These are phyloP conservation scores for Talaromyces borbonicus DNA, from an alignment of 495 filamentous ascomycete species.

Conservation along the genomic window DNA sequence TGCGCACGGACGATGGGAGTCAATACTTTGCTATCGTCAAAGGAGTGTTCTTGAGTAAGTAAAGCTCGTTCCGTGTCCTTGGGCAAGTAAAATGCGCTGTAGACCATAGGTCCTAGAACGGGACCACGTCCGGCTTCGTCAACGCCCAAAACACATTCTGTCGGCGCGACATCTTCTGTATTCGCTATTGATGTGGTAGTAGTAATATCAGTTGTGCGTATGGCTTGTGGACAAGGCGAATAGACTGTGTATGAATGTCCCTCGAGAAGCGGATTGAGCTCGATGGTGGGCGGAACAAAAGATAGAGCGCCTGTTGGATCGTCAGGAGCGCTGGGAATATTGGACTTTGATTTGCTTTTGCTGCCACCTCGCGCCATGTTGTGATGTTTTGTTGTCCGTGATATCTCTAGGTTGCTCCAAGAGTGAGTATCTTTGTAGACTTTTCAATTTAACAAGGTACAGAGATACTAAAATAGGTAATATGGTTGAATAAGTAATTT, in stretches of 20 bases:
- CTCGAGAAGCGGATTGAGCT: slow-evolving; percentile 46
- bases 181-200: slow-evolving; percentile 16
- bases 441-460: too few species aligned
- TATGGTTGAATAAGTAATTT: neutral
- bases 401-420: neutral
- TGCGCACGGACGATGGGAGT: slow-evolving; percentile 60
- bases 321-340: slow-evolving; percentile 16
- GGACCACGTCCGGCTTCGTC: slow-evolving; percentile 95
- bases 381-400: neutral
- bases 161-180: slow-evolving; percentile 12
- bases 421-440: too few species aligned
- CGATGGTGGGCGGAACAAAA: slow-evolving; percentile 76
- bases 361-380: neutral
- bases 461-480: too few species aligned
- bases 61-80: slow-evolving; percentile 54
- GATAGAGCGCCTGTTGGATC: slow-evolving; percentile 47
- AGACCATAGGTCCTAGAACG: slow-evolving; percentile 96
- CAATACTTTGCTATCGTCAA: slow-evolving; percentile 87
- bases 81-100: slow-evolving; percentile 82
- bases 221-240: slow-evolving; percentile 53
- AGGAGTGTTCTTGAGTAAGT: slow-evolving; percentile 66
- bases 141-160: slow-evolving; percentile 66
- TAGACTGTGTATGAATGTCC: slow-evolving; percentile 80
- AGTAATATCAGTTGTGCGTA: slow-evolving; percentile 33
- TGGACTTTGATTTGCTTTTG: neutral